phyloP scores from a whole-genome alignment of 1,284 basidiomycete species.

The Pyrrhoderma lamaoense region DNA sequence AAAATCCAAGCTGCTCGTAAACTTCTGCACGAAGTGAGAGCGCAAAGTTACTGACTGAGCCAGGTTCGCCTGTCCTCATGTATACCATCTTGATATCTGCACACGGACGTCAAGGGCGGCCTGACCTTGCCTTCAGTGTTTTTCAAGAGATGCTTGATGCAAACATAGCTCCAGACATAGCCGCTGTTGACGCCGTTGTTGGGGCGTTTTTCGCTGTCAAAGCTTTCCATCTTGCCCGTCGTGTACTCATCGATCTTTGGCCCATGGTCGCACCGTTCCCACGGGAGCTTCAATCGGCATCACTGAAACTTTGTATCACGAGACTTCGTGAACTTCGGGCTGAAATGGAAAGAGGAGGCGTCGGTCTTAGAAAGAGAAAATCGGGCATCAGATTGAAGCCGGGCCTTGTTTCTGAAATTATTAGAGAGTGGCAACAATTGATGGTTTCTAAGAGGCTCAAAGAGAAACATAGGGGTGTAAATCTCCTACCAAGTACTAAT shows the following conservation, averaged over 20 bases:
- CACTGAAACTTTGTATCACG: constrained; percentile 38
- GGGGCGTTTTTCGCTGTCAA: constrained; percentile 57
- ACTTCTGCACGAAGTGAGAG: constrained; percentile 43
- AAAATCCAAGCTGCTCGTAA: constrained; percentile 45
- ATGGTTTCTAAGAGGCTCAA: too few species aligned
- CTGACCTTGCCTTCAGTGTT: constrained; percentile 42
- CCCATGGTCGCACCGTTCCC: constrained; percentile 55
- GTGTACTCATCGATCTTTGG: constrained; percentile 56
- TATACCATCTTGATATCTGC: constrained; percentile 68
- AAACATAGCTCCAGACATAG: constrained; percentile 58
- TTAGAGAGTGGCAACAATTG: too few species aligned
- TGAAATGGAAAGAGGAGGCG: background rate
- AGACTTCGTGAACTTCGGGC: constrained; percentile 36
- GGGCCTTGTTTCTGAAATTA: background rate
- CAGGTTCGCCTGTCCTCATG: constrained; percentile 49
- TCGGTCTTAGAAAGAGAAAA: background rate
- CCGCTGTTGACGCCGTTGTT: constrained; percentile 59
- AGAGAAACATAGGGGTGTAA: too few species aligned
- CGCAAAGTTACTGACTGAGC: constrained; percentile 34
- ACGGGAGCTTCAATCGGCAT: constrained; percentile 30
- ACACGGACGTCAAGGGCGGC: constrained; percentile 50
- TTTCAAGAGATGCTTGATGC: constrained; percentile 58
- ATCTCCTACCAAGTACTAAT: too few species aligned
- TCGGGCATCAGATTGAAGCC: background rate
- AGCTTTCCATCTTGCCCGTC: constrained; percentile 41